Conservation (phyloP, 2,329 filamentous ascomycete species). For the Aspergillus arachidicola region DNA sequence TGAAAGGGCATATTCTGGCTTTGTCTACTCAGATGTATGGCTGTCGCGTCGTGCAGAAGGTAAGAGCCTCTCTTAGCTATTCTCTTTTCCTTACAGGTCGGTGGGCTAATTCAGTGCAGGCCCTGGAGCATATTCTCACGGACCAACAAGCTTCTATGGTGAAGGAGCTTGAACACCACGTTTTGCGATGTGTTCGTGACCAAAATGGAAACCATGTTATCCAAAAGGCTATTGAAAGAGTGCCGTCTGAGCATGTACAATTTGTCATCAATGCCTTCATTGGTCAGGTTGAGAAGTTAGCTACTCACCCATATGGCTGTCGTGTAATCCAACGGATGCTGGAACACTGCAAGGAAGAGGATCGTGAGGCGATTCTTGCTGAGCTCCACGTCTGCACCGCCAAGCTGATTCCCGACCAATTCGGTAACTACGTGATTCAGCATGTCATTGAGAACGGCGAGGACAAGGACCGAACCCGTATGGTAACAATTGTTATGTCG, state of each 20-base stretch:
- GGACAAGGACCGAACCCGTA: constrained; percentile 68
- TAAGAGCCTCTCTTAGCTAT: constrained; percentile 36
- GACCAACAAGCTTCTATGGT: constrained; percentile 86
- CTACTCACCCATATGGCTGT: constrained; percentile 83
- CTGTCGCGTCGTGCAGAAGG: constrained; percentile 94
- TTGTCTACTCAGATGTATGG: constrained; percentile 89
- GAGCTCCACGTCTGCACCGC: constrained; percentile 76
- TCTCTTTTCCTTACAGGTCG: not conserved
- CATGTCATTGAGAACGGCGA: constrained; percentile 83
- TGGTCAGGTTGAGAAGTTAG: constrained; percentile 72
- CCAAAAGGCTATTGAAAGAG: constrained; percentile 84
- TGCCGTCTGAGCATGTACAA: constrained; percentile 75
- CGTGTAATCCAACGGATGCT: constrained; percentile 91
- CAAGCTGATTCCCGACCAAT: constrained; percentile 80
- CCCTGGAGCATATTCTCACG: constrained; percentile 85
- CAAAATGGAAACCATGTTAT: constrained; percentile 96
- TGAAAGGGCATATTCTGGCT: constrained; percentile 80
- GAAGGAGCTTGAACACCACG: constrained; percentile 75
- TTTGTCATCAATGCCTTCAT: constrained; percentile 83
- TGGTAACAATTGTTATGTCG: constrained; percentile 73
- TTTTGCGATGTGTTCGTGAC: constrained; percentile 78
- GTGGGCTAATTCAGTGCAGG: constrained; percentile 54
- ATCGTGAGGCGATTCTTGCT: constrained; percentile 71
- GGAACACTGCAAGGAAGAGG: constrained; percentile 73
- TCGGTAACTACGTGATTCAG: constrained; percentile 95